Percentiles rank a stretch among this genome's conserved stretches.
phyloP scores from a whole-genome alignment of 768 basidiomycete genomes.

The Serendipita indica region DNA sequence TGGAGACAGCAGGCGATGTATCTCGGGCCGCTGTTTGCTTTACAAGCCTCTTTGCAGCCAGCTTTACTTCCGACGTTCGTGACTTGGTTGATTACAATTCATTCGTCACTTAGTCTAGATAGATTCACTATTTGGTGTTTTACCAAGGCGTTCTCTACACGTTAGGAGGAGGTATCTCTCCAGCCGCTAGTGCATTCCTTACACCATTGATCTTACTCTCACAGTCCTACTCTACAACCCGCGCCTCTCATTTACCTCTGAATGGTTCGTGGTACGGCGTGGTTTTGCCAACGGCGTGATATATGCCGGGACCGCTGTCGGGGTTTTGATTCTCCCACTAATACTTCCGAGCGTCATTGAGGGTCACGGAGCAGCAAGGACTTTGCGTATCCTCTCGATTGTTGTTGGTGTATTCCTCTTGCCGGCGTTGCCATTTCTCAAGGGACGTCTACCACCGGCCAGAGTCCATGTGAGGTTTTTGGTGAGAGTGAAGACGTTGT shows the following conservation, averaged over 20 bases:
- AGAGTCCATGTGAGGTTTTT: not conserved
- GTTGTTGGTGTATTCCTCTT: not conserved
- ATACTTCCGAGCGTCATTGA: not conserved
- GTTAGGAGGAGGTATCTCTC: constrained; percentile 18
- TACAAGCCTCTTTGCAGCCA: constrained; percentile 19
- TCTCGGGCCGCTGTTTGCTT: constrained; percentile 19
- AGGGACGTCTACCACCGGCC: not conserved
- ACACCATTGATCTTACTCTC: not conserved
- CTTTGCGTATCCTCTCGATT: constrained; percentile 10
- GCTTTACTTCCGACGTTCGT: constrained; percentile 17
- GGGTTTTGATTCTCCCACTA: not conserved
- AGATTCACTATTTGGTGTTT: constrained; percentile 16
- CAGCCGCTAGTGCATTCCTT: not conserved
- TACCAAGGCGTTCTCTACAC: constrained; percentile 21
- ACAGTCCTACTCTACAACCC: constrained; percentile 21
- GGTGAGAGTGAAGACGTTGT: too few relatives aligned
- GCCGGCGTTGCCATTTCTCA: not conserved
- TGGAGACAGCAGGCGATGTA: constrained; percentile 17
- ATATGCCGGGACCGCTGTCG: constrained; percentile 18
- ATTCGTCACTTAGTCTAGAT: not conserved
- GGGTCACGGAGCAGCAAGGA: not conserved
- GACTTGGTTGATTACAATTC: not conserved
- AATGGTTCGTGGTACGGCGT: constrained; percentile 23
- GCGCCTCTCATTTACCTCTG: constrained; percentile 20
- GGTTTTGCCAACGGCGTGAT: constrained; percentile 24